These are phyloP conservation scores for Phytophthora idaei DNA, from an alignment of 352 stramenopile genomes.

Conservation along the genomic window DNA sequence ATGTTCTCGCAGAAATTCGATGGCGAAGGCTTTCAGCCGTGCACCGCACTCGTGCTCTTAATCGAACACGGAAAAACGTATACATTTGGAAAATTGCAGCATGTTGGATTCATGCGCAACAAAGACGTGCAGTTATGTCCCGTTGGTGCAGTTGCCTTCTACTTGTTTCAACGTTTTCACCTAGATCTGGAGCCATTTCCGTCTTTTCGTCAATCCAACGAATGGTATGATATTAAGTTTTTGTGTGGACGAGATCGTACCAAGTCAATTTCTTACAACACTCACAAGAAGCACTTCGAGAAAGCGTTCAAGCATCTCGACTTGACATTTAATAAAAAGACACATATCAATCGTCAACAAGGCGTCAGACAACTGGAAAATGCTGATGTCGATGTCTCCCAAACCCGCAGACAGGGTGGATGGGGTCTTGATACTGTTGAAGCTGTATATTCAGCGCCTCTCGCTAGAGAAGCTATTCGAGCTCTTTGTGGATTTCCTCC, in stretches of 20 bases:
- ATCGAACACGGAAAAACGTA: constrained; percentile 1
- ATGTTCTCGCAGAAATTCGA: too few relatives aligned
- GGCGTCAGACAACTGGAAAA: not conserved
- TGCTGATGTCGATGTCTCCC: not conserved
- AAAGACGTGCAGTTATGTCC: constrained; percentile 8
- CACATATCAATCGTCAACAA: too few relatives aligned
- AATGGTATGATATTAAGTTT: constrained; percentile 14
- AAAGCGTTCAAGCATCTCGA: not conserved
- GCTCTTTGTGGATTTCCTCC: not conserved
- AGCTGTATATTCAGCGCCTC: not conserved
- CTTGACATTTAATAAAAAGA: not conserved
- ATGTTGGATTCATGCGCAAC: constrained; percentile 6
- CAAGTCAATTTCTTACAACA: not conserved
- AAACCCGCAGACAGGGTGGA: not conserved
- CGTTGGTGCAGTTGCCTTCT: constrained; percentile 6
- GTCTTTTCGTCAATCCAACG: not conserved
- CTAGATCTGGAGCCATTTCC: not conserved
- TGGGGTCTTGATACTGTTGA: not conserved
- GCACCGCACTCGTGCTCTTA: too few relatives aligned
- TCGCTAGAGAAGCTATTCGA: not conserved
- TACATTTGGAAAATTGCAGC: constrained; percentile 9
- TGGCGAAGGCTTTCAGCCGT: too few relatives aligned
- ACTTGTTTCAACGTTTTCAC: constrained; percentile 6
- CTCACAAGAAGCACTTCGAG: not conserved
- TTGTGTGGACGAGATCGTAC: not conserved